Evolutionary conservation across 768 basidiomycete species (phyloP), one percentile per base, ranked within the genome.

Genomic region (Trametes meyenii): DNA sequence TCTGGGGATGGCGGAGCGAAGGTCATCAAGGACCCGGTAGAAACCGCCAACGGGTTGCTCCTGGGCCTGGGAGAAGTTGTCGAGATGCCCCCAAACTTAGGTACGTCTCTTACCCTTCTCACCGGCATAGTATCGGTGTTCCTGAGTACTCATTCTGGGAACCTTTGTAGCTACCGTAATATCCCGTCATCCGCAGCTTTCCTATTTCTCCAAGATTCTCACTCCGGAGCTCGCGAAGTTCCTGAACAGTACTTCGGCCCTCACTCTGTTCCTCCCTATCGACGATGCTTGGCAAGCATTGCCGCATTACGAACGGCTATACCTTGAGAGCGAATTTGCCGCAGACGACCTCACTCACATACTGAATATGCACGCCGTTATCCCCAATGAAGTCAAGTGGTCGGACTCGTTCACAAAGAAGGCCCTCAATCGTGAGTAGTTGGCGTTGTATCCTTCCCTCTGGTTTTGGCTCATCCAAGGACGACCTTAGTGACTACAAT

Each of bases 221-320:
- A 88, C 86, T 4, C 73, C 84, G 0, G 82, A 85, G 50, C 81
- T 89, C 39, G 69, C 78, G 48, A 69, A 75, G 19, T 74, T 84
- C 38, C 79, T 97, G 43, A 87, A 88, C 57, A 79, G 78, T 45
- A 86, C 88, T 0, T 76, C 90, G 5, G 85, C 88, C 69, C 75
- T 96, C 46, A 97, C 97, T 0, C 66, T 98, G 29, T 99, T 99
- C 72, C 83, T 96, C 7, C 96, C 97, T 0, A 80, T 89, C 24
- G 83, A 97, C 71, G 75, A 83, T 38, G 97, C 96, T 13, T 98
- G 94, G 88, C 75, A 86, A n/a, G 75, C 74, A 11, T 77, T 99
- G 38, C 83, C 92, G 62, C 80, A 79, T 10, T 83, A 92, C 52
- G 95, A 98, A 71, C 84, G 88, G 46, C 72, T 90, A 3, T 99